Evolutionary conservation across 1,139 yeast genomes (phyloP).

Genomic region (Hansenula lynferdii): DNA sequence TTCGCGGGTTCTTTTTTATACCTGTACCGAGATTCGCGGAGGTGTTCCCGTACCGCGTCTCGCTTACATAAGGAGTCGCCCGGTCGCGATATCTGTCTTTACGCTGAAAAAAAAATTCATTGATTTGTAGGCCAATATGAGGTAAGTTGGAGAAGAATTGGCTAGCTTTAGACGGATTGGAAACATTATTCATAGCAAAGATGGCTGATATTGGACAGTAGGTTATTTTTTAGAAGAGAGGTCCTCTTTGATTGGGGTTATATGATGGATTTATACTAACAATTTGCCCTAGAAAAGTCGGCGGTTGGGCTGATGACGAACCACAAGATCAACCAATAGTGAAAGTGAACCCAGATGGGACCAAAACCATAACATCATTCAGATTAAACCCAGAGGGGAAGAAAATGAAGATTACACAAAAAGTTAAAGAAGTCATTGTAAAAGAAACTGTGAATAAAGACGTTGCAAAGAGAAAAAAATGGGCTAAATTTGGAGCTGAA

Average conservation of each 20-base stretch:
- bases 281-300: constrained; percentile 1
- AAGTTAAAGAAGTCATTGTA: constrained; percentile 68
- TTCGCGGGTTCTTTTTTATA: too few species aligned
- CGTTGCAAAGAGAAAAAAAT: constrained; percentile 67
- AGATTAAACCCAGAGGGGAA: constrained; percentile 75
- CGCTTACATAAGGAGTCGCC: too few species aligned
- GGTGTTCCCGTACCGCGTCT: too few species aligned
- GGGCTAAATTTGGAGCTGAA: constrained; percentile 85
- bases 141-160: too few species aligned
- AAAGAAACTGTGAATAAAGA: constrained; percentile 78
- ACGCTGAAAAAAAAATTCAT: too few species aligned
- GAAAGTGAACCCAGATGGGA: constrained; percentile 78
- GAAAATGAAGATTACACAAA: constrained; percentile 84
- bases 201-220: constrained; percentile 4
- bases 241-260: neutral
- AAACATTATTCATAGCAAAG: too few species aligned
- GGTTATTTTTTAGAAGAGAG: neutral
- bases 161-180: too few species aligned
- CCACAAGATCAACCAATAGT: constrained; percentile 57
- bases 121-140: too few species aligned
- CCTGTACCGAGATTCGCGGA: too few species aligned
- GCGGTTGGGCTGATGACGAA: constrained; percentile 59
- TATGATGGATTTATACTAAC: too few species aligned
- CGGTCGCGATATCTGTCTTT: too few species aligned
- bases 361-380: constrained; percentile 81